Conservation (phyloP, 2,329 filamentous ascomycete species). For the Epicoccum sorghinum region DNA sequence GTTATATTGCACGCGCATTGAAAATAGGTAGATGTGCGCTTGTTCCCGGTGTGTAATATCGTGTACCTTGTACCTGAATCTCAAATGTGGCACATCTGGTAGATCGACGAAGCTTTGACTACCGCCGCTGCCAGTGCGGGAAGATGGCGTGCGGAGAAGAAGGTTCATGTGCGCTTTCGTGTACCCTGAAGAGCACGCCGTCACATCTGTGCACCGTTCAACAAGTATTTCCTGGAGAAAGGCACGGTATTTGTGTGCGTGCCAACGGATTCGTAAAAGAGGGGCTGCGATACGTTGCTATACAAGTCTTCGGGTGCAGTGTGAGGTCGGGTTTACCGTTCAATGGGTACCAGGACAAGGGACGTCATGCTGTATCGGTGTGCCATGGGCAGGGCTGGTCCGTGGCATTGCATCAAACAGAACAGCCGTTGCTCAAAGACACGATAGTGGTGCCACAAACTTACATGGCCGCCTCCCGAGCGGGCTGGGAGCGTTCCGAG, state of each 20-base stretch:
- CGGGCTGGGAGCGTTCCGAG: conserved; percentile 26
- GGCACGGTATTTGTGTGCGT: conserved; percentile 24
- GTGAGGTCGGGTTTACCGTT: conserved; percentile 35
- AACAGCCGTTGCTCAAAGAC: conserved; percentile 27
- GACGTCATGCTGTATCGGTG: conserved; percentile 23
- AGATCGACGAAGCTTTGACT: conserved; percentile 40
- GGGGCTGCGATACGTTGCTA: conserved; percentile 26
- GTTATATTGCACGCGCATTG: conserved; percentile 21
- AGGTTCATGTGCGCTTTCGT: conserved; percentile 14
- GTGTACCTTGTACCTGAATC: conserved; percentile 14
- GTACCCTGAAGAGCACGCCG: conserved; percentile 26
- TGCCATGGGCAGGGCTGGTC: conserved; percentile 19
- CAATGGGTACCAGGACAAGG: conserved; percentile 33
- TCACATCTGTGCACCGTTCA: conserved; percentile 22
- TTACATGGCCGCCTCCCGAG: conserved; percentile 27
- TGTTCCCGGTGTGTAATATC: not conserved
- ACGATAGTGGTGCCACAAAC: conserved; percentile 33
- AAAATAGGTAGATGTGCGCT: conserved; percentile 8
- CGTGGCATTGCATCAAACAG: conserved; percentile 21
- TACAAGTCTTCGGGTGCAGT: conserved; percentile 23
- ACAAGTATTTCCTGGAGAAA: conserved; percentile 24
- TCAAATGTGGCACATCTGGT: conserved; percentile 20
- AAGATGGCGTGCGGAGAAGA: conserved; percentile 27
- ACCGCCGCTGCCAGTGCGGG: conserved; percentile 30
- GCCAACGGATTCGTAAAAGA: conserved; percentile 21